Evolutionary conservation across 164 flowering plant species (phyloP).

Genomic region (Cinnamomum micranthum): DNA sequence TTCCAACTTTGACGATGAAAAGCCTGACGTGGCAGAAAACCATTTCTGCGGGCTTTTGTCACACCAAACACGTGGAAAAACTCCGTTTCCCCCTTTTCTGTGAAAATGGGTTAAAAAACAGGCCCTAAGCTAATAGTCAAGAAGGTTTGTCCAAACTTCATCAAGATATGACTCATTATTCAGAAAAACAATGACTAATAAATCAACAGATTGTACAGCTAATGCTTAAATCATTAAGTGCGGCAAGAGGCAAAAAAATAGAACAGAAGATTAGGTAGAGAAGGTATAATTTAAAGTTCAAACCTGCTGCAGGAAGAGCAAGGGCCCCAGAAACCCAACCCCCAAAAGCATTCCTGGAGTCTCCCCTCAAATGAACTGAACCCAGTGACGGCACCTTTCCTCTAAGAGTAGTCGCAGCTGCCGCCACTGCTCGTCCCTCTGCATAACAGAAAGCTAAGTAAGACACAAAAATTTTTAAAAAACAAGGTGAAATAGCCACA

Average conservation of each 20-base stretch:
- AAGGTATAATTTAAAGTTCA: not conserved
- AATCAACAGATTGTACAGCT: too few relatives aligned
- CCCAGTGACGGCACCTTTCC: conserved; percentile 44
- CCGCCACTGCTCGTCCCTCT: conserved; percentile 73
- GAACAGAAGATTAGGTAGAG: not conserved
- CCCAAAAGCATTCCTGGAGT: conserved; percentile 41
- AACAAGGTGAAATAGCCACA: not conserved
- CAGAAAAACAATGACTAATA: too few relatives aligned
- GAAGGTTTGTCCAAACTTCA: too few relatives aligned
- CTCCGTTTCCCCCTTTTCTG: too few relatives aligned
- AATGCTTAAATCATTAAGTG: not conserved
- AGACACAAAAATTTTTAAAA: not conserved
- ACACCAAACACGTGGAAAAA: too few relatives aligned
- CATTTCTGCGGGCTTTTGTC: too few relatives aligned
- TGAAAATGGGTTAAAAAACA: too few relatives aligned
- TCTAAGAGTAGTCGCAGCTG: conserved; percentile 56
- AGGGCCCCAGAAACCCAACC: conserved; percentile 71
- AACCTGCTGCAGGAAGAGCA: conserved; percentile 91
- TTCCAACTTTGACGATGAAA: too few relatives aligned
- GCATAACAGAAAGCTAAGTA: conserved; percentile 14
- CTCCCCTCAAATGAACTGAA: conserved; percentile 37
- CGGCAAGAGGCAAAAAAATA: not conserved
- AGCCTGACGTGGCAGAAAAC: too few relatives aligned
- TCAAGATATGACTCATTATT: too few relatives aligned
- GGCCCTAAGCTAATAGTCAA: too few relatives aligned